phyloP scores from a whole-genome alignment of 2,329 filamentous ascomycete species.

The Trichophyton equinum region DNA sequence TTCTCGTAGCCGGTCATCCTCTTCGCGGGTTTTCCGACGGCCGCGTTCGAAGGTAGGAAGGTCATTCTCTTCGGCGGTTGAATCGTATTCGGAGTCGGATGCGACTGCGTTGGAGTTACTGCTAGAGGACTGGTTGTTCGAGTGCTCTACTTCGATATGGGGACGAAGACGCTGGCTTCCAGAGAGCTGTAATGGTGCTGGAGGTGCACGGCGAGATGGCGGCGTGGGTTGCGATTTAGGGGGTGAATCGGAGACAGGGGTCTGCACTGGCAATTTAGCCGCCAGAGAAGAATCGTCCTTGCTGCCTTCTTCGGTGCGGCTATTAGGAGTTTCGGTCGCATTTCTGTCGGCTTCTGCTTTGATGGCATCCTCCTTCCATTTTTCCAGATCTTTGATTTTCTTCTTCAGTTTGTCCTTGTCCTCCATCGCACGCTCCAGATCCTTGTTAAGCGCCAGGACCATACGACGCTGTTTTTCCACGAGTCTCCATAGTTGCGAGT shows the following conservation, averaged over 20 bases:
- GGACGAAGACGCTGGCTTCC: slow-evolving; percentile 31
- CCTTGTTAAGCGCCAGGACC: slow-evolving; percentile 87
- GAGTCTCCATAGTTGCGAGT: slow-evolving; percentile 83
- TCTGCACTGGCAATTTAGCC: background rate
- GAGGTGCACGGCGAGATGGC: slow-evolving; percentile 66
- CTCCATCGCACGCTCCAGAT: slow-evolving; percentile 77
- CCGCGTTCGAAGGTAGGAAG: slow-evolving; percentile 49
- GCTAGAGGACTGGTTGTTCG: slow-evolving; percentile 29
- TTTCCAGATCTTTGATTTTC: slow-evolving; percentile 65
- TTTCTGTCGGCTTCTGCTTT: background rate
- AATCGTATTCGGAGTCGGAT: slow-evolving; percentile 73
- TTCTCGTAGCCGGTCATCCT: slow-evolving; percentile 71
- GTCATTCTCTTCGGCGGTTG: slow-evolving; percentile 58
- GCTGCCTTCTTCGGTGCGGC: background rate
- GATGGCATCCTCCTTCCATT: slow-evolving; percentile 3
- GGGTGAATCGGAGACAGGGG: background rate
- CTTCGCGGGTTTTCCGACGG: slow-evolving; percentile 69
- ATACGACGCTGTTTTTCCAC: slow-evolving; percentile 94
- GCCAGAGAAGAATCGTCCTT: background rate
- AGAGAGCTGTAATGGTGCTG: slow-evolving; percentile 66
- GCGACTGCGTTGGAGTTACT: slow-evolving; percentile 25
- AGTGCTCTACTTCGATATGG: slow-evolving; percentile 34
- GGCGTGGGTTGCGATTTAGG: background rate
- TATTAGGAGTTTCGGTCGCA: background rate
- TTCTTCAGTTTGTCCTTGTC: slow-evolving; percentile 91